Percentiles rank a stretch among this genome's conserved stretches.
Conservation (phyloP, 148 eudicot species). For the Heliamphora exappendiculata region DNA sequence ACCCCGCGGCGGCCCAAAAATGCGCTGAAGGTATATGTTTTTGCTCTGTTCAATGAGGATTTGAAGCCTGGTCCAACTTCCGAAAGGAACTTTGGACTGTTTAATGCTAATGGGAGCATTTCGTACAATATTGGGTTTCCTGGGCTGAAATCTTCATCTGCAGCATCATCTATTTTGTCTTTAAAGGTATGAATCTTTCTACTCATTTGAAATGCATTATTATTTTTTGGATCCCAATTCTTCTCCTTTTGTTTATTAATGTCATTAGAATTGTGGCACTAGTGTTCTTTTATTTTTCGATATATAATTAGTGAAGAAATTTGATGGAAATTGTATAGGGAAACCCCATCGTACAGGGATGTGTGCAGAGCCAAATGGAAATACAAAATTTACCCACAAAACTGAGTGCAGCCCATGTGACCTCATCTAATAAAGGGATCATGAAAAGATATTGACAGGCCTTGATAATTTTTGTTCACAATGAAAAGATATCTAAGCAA, state of each 20-base stretch:
- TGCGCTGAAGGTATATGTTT: slow-evolving; percentile 57
- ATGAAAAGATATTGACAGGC: too few relatives aligned
- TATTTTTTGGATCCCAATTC: neutral
- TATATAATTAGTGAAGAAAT: too few relatives aligned
- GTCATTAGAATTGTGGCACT: neutral
- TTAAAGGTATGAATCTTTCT: slow-evolving; percentile 37
- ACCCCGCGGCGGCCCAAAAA: slow-evolving; percentile 64
- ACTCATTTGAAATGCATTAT: neutral
- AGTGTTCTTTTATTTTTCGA: neutral
- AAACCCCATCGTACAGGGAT: neutral
- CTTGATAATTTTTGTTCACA: neutral
- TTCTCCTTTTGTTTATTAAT: neutral
- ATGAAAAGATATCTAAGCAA: neutral
- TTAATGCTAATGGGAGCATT: slow-evolving; percentile 63
- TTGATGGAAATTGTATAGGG: neutral
- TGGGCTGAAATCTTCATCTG: slow-evolving; percentile 50
- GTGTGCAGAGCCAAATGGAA: neutral
- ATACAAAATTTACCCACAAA: neutral
- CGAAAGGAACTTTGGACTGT: slow-evolving; percentile 73
- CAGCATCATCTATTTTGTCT: slow-evolving; percentile 33
- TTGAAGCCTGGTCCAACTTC: slow-evolving; percentile 63
- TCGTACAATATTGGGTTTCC: slow-evolving; percentile 65
- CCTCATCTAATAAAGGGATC: neutral
- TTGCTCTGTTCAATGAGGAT: slow-evolving; percentile 75
- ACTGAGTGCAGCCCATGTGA: neutral